Percentiles rank a stretch among this genome's conserved stretches.
phyloP scores from a whole-genome alignment of 257 asterid genomes.

The Ophiorrhiza pumila region DNA sequence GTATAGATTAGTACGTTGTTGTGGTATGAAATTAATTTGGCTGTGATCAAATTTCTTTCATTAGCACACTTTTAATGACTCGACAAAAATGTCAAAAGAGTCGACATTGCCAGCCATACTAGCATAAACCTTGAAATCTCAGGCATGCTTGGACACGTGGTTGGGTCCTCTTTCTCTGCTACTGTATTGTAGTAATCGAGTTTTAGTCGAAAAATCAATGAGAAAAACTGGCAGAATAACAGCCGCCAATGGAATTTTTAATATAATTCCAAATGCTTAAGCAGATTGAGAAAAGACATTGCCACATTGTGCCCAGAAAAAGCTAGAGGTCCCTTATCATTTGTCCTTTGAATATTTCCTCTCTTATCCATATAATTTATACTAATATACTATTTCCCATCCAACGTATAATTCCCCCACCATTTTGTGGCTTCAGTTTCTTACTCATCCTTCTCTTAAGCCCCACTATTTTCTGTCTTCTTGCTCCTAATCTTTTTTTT shows the following conservation, averaged over 20 bases:
- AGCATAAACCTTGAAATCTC: not conserved
- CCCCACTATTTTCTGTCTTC: constrained; percentile 38
- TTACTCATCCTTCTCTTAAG: constrained; percentile 19
- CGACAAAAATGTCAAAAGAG: no score
- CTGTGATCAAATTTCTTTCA: no score
- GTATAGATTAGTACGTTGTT: not conserved
- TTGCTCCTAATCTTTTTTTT: constrained; percentile 1
- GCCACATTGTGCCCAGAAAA: not conserved
- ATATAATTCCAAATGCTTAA: constrained; percentile 5
- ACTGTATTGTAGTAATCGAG: not conserved
- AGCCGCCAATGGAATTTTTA: constrained; percentile 4
- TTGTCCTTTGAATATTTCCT: constrained; percentile 28
- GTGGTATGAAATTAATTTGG: not conserved
- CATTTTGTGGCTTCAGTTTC: constrained; percentile 55
- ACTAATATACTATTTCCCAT: not conserved
- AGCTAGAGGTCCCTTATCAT: constrained; percentile 2
- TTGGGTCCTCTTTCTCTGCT: constrained; percentile 1
- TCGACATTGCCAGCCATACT: not conserved
- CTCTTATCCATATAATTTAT: constrained; percentile 56
- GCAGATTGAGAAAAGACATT: constrained; percentile 4
- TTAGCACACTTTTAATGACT: no score
- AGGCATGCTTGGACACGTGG: constrained; percentile 1
- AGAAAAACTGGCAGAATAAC: not conserved
- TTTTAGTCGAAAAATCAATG: not conserved
- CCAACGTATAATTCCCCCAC: constrained; percentile 18